Conservation (phyloP, 805 yeast genomes). For the Nakazawaea ambrosiae region DNA sequence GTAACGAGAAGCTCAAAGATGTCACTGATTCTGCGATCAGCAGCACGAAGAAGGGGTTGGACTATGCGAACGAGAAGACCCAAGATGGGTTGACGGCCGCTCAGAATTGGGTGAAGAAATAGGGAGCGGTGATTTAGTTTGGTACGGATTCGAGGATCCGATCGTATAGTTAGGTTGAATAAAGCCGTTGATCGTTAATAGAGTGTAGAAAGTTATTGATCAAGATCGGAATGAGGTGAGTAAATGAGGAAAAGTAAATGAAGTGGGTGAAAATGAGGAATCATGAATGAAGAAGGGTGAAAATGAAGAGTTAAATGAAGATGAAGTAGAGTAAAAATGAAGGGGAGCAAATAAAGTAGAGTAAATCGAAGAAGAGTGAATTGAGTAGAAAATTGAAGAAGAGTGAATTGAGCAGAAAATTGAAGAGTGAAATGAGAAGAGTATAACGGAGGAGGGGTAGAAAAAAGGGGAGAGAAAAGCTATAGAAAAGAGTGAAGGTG, state of each 20-base stretch:
- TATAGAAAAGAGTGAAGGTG: neutral
- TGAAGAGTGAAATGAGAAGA: neutral
- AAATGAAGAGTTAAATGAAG: too few relatives aligned
- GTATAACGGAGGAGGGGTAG: neutral
- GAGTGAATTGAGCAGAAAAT: neutral
- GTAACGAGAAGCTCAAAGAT: slow-evolving; percentile 7
- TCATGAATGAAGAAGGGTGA: too few relatives aligned
- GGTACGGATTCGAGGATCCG: too few relatives aligned
- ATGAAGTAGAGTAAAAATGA: too few relatives aligned
- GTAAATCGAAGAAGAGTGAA: neutral
- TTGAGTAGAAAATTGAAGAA: neutral
- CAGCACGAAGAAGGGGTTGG: slow-evolving; percentile 8
- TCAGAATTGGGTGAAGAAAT: slow-evolving; percentile 6
- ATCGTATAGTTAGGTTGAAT: too few relatives aligned
- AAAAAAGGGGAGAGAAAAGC: neutral
- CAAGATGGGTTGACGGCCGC: slow-evolving; percentile 8
- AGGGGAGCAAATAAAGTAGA: neutral
- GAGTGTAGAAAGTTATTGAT: too few relatives aligned
- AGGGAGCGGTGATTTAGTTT: too few relatives aligned
- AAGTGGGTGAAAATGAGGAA: too few relatives aligned
- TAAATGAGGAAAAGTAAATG: too few relatives aligned
- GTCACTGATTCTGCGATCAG: slow-evolving; percentile 9
- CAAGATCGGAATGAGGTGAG: too few relatives aligned
- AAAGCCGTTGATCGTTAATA: too few relatives aligned
- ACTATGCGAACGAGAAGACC: slow-evolving; percentile 10